phyloP scores from a whole-genome alignment of 163 green algal species.

The Chlamydomonas reinhardtii region DNA sequence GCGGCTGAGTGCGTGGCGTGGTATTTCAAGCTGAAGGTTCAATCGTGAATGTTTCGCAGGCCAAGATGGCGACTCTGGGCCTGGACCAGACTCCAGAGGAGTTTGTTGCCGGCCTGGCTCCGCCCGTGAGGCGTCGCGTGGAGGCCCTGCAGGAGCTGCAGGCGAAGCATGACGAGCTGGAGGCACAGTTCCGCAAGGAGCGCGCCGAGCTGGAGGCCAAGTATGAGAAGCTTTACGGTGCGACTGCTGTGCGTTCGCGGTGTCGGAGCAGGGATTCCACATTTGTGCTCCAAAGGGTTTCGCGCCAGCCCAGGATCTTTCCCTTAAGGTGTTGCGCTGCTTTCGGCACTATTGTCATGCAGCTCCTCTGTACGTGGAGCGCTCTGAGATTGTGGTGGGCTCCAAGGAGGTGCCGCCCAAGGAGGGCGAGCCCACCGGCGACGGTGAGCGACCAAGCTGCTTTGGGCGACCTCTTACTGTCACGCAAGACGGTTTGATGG shows the following conservation, averaged over 20 bases:
- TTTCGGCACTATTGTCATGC: not conserved
- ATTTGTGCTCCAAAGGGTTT: no score
- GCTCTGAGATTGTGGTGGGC: constrained; percentile 70
- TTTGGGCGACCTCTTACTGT: no score
- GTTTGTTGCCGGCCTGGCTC: constrained; percentile 66
- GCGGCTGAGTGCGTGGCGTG: not conserved
- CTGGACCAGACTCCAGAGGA: constrained; percentile 62
- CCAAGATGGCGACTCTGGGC: constrained; percentile 52
- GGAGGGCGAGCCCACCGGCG: constrained; percentile 57
- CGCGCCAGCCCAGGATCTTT: not conserved
- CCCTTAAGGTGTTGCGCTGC: not conserved
- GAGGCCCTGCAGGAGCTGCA: constrained; percentile 73
- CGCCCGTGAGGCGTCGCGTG: constrained; percentile 64
- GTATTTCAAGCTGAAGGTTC: not conserved
- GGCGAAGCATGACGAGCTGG: constrained; percentile 77
- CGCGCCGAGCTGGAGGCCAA: constrained; percentile 77
- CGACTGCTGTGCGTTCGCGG: not conserved
- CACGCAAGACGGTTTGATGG: no score
- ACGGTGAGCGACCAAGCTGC: constrained; percentile 35
- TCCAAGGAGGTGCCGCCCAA: constrained; percentile 60
- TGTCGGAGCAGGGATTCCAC: not conserved
- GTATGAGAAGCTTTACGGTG: constrained; percentile 83
- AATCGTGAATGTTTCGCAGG: not conserved
- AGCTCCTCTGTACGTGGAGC: constrained; percentile 79
- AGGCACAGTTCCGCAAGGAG: constrained; percentile 82